Base-by-base conservation (phyloP, 169 alveolate species). In the Plasmodium coatneyi region DNA sequence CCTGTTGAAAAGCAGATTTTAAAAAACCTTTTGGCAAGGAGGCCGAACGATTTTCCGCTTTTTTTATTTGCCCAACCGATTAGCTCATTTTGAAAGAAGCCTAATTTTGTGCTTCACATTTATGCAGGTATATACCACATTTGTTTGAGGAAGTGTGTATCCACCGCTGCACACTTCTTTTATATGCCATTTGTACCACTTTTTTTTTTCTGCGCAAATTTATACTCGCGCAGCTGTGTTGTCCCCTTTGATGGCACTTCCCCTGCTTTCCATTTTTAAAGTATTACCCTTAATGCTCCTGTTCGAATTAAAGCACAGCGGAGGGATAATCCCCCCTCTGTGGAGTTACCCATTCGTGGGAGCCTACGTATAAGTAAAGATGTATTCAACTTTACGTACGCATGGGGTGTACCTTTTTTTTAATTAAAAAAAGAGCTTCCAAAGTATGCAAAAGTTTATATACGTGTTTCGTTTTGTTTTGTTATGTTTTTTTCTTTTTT, bases 121-220 rank as follows among this genome's bases (percentile, higher is more conserved):
- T 60, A n/a, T 1, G 36, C 14, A 60, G 14, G 10, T 22, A 60
- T 60, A 60, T 60, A 10, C 32, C 74, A n/a, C 74, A 5, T 60
- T 19, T 60, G 28, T 60, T 12, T 60, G 32, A 0, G 34, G 16
- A 60, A 60, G 74, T 60, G 74, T 19, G 32, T n/a, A 60, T 25
- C 14, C 36, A 60, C 74, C 14, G 28, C 3, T n/a, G 4, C 14
- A 16, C 74, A 60, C 32, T 60, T 25, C 14, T 56, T 22, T 46
- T 10, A 46, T 46, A 10, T 39, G 41, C 28, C 41, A 16, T 78
- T 78, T 78, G 22, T 78, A 10, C 22, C 36, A 74, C 0, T 74
- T 22, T 80, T 80, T 80, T 80, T 80, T 80, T 39, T 46, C n/a
- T 80, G 30, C 60, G 7, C 83, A 34, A 32, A 78, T 32, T 34